Evolutionary conservation across 352 stramenopile genomes (phyloP).

Genomic region (Plasmopara viticola): DNA sequence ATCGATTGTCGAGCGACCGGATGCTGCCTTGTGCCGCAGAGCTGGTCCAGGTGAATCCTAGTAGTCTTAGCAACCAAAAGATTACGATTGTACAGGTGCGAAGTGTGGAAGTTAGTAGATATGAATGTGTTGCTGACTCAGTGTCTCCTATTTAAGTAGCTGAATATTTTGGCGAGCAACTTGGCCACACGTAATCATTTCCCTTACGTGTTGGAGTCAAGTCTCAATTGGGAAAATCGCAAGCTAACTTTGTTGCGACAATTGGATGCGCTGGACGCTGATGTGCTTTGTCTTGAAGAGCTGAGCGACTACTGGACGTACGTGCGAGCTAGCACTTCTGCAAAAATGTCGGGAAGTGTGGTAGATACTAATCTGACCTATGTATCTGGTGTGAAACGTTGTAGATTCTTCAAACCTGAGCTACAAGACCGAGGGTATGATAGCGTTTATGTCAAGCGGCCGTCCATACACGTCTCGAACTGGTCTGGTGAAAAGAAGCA

Average conservation of each 20-base stretch:
- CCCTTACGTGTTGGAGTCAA: slow-evolving; percentile 76
- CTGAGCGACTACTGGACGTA: slow-evolving; percentile 87
- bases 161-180: slow-evolving; percentile 85
- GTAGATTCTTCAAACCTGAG: slow-evolving; percentile 77
- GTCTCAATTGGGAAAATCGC: slow-evolving; percentile 79
- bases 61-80: slow-evolving; percentile 44
- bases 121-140: slow-evolving; percentile 3
- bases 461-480: slow-evolving; percentile 78
- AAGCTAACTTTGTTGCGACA: slow-evolving; percentile 73
- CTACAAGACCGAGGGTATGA: slow-evolving; percentile 72
- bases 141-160: slow-evolving; percentile 19
- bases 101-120: background rate
- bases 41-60: slow-evolving; percentile 23
- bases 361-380: slow-evolving; percentile 1
- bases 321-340: slow-evolving; percentile 9
- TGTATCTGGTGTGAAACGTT: slow-evolving; percentile 1
- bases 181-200: slow-evolving; percentile 81
- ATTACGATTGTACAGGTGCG: slow-evolving; percentile 73
- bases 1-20: slow-evolving; percentile 10
- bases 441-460: slow-evolving; percentile 80
- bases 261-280: slow-evolving; percentile 65
- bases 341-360: background rate
- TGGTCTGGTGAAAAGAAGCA: slow-evolving; percentile 86
- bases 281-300: slow-evolving; percentile 82
- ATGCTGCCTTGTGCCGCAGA: slow-evolving; percentile 50